phyloP scores from a whole-genome alignment of 805 yeast species.

The Barnettozyma salicaria region DNA sequence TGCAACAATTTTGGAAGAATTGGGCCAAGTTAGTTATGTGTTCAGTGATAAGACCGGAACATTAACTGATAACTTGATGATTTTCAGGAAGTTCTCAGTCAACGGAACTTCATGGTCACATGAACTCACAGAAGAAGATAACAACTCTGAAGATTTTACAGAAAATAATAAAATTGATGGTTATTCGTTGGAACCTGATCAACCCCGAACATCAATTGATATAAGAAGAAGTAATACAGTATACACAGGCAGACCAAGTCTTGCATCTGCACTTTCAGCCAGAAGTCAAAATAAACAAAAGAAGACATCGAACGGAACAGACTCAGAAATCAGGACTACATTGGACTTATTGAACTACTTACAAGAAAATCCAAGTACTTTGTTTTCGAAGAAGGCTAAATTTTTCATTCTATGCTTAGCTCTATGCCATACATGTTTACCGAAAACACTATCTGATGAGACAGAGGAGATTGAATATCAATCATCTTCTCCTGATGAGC shows the following conservation, averaged over 20 bases:
- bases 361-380: slow-evolving; percentile 62
- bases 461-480: slow-evolving; percentile 65
- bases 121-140: slow-evolving; percentile 41
- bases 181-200: not conserved
- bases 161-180: slow-evolving; percentile 16
- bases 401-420: slow-evolving; percentile 81
- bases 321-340: slow-evolving; percentile 41
- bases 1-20: slow-evolving; percentile 90
- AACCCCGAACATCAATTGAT: slow-evolving; percentile 32
- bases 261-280: slow-evolving; percentile 38
- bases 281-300: slow-evolving; percentile 2
- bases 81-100: slow-evolving; percentile 81
- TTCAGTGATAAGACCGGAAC: slow-evolving; percentile 98
- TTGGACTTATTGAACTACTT: slow-evolving; percentile 61
- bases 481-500: slow-evolving; percentile 94
- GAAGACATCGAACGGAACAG: not conserved
- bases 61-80: slow-evolving; percentile 88
- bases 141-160: not conserved
- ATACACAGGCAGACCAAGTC: slow-evolving; percentile 51
- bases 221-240: slow-evolving; percentile 34
- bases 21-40: slow-evolving; percentile 93
- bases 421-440: slow-evolving; percentile 85
- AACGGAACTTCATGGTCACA: slow-evolving; percentile 90
- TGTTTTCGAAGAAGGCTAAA: slow-evolving; percentile 65
- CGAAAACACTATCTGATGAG: slow-evolving; percentile 42